Base-by-base conservation (phyloP, 768 basidiomycete genomes). In the Suillus paluster region DNA sequence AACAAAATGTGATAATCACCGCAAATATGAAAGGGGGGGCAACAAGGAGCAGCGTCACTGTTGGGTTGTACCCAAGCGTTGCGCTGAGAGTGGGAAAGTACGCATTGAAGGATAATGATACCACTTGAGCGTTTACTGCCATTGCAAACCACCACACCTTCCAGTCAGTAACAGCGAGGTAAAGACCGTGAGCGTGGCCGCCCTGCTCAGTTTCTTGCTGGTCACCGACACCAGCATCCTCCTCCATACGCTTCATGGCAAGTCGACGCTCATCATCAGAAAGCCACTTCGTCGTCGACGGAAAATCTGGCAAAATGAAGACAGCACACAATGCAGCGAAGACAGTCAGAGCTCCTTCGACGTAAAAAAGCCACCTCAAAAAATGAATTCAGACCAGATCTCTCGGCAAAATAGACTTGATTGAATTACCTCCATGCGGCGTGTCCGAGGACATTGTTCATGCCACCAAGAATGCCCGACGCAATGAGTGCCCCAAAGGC, bases 111-210 rank as follows among this genome's bases (percentile, higher is more conserved):
- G 86, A 86, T 6, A 91, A 68, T 12, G 88, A 84, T 44, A 88
- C 71, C 14, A 66, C 70, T 69, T 66, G 57, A 6, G 69, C 54
- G 3, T 64, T n/a, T 59, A 64, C 48, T 14, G 87, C 82, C 30
- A 92, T 62, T 19, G 90, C 82, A 49, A 95, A 80, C 83, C 84
- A 88, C 89, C 91, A 95, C 41, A 95, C 89, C 73, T 86, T 90
- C 89, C 87, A 86, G 70, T 95, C 93, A 25, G 78, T 80, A 61
- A 92, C 44, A n/a, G 90, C 89, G 64, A 88, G 72, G 36, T 74
- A 66, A 9, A 93, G 68, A 9, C 90, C 90, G 38, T 77, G 71
- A 12, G 74, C 65, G 44, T 57, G 75, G 7, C 77, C 79, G 14
- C 74, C 63, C 14, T 60, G 62, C 63, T 84, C 82, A 4, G 79